Evolutionary conservation across 2,329 filamentous ascomycete genomes (phyloP), one percentile per base, ranked within the genome.

Genomic region (Endoconidiophora laricicola): DNA sequence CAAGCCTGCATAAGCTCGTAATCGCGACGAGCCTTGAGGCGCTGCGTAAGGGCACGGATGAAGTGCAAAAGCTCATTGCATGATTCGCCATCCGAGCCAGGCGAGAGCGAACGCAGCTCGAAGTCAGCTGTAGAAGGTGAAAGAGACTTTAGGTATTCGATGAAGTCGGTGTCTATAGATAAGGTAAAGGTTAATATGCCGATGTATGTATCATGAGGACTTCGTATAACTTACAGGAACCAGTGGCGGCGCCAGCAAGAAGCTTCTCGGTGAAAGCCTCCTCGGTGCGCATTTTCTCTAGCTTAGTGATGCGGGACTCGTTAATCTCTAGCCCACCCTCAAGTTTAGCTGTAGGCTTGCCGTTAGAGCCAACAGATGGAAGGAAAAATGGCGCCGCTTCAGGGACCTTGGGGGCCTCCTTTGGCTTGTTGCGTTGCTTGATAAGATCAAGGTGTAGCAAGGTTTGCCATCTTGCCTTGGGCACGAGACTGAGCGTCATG

Each of bases 301-400:
- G 70, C 58, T 75, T 81, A 38, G 79, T 77, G 54, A 90, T 78
- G n/a, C 81, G 74, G 12, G 82, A 83, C 55, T 69, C 69, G 12
- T 58, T 53, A 22, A 58, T 61, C 54, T 76, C 73, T 1, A 59
- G 60, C 26, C 61, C 58, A 20, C 57, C 42, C 16, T 59, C 57
- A 60, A 62, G 26, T 55, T 65, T 44, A 56, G 58, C 57, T 16
- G 61, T 56, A 3, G 59, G 51, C 12, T 58, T 62, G 33, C 59
- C 55, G 16, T 58, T 58, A 18, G 57, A 53, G 7, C 49, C 53
- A 20, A 81, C 68, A 0, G 81, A 81, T 0, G 87, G 86, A 3
- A 96, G 71, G 70, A 96, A 96, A 71, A 96, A 96, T 0, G 91
- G 93, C 0, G 90, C 90, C 60, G 93, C 94, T 62, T 95, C 86